Percentiles rank a stretch among this genome's conserved stretches.
Conservation (phyloP, 2,329 filamentous ascomycete genomes). For the Penicillium sp. region DNA sequence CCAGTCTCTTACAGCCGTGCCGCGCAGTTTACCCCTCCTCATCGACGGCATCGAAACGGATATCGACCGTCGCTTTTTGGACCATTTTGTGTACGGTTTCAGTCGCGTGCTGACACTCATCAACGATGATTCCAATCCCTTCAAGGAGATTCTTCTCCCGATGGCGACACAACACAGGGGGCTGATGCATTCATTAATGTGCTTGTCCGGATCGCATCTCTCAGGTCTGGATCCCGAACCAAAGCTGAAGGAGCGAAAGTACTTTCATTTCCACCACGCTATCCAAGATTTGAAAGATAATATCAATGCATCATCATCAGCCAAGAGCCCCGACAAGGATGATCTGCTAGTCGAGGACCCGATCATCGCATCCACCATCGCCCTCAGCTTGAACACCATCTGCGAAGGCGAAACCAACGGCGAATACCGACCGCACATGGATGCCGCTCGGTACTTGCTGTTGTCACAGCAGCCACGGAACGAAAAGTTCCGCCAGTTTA, state of each 20-base stretch:
- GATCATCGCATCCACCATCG: slow-evolving; percentile 53
- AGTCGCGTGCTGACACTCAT: slow-evolving; percentile 75
- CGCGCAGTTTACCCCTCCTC: slow-evolving; percentile 49
- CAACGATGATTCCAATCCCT: slow-evolving; percentile 71
- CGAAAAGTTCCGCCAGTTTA: slow-evolving; percentile 62
- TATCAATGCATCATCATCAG: slow-evolving; percentile 27
- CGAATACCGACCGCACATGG: slow-evolving; percentile 70
- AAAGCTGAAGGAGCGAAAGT: slow-evolving; percentile 47
- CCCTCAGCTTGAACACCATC: slow-evolving; percentile 54
- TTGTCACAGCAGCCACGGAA: slow-evolving; percentile 51
- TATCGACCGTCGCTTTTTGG: slow-evolving; percentile 70
- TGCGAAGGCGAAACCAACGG: slow-evolving; percentile 54
- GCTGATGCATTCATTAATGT: slow-evolving; percentile 83
- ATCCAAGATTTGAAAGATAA: slow-evolving; percentile 36
- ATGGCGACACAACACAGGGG: slow-evolving; percentile 71
- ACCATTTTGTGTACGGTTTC: slow-evolving; percentile 71
- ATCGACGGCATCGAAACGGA: slow-evolving; percentile 73
- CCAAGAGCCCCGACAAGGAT: slow-evolving; percentile 21
- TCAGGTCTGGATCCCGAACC: slow-evolving; percentile 45
- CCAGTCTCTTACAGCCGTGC: slow-evolving; percentile 28
- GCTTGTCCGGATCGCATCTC: slow-evolving; percentile 68
- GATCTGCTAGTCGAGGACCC: slow-evolving; percentile 45
- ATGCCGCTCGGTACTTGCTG: slow-evolving; percentile 66
- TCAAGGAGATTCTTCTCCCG: slow-evolving; percentile 72
- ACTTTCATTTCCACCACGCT: slow-evolving; percentile 45